Base-by-base conservation (phyloP, 139 green algal species). In the Zygnema circumcarinatum region DNA sequence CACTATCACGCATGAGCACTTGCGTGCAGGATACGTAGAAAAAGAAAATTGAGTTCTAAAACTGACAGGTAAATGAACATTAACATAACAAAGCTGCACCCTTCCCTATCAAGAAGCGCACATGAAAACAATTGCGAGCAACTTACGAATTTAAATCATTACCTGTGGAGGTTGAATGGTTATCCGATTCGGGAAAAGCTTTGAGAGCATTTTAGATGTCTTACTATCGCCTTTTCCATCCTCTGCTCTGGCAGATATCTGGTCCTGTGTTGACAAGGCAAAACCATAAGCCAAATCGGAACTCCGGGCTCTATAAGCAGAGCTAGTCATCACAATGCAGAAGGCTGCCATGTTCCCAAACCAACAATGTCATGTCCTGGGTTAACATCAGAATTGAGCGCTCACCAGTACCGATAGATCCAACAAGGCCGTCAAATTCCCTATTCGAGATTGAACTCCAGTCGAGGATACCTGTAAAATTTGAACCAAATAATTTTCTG, bases 161-260 rank as follows among this genome's bases (percentile, higher is more conserved):
- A 89, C 84, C 79, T 89, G 75, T 31, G 92, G 92, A 22, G 92
- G 88, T 68, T 92, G 74, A 31, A 94, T 62, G 35, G 82, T 72
- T 47, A 94, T 73, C 36, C 42, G 78, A 85, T 84, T 92, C 36
- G 92, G 92, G 32, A 94, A 85, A 69, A 94, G 93, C 25, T 86
- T 87, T 52, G 42, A 38, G 32, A 94, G 88, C 84, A 92, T 29
- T 75, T 89, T 89, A 80, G 85, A 84, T 29, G 81, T 35, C 80
- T 90, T 90, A 41, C 79, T 67, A 31, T 54, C 40, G 3, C 88
- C 84, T 52, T 84, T 84, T 3, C 33, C 38, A 52, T 84, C 76
- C 33, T 52, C 76, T 72, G 68, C 35, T 38, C 36, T 73, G 39
- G 35, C 39, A 52, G 38, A 40, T 31, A 84, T 79, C 16, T 84